Evolutionary conservation across 257 asterid genomes (phyloP).

Genomic region (Forsythia suspensa): DNA sequence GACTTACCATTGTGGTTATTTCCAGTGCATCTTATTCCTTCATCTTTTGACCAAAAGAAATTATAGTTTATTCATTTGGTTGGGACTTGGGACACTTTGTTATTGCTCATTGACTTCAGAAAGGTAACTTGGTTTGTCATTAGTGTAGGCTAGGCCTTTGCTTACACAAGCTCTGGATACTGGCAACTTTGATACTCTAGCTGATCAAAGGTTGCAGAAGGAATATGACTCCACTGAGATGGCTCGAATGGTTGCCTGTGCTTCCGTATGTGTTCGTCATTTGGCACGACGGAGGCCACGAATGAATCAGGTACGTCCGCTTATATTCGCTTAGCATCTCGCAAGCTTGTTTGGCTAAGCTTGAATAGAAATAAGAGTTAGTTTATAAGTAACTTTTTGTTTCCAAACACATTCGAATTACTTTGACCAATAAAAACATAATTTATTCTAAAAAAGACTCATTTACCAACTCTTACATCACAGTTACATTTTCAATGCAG

Average conservation of each 20-base stretch:
- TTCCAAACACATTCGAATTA: not conserved
- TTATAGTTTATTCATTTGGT: not conserved
- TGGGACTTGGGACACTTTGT: not conserved
- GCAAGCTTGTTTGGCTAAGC: not conserved
- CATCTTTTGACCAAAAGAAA: not conserved
- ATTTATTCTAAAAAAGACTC: not conserved
- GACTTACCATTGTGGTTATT: not conserved
- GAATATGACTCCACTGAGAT: constrained; percentile 60
- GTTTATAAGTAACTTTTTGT: not conserved
- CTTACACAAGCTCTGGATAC: constrained; percentile 68
- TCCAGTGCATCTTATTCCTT: not conserved
- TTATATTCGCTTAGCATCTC: not conserved
- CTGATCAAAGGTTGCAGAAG: constrained; percentile 72
- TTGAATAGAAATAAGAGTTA: not conserved
- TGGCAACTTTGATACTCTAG: constrained; percentile 52
- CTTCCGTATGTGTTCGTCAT: constrained; percentile 83
- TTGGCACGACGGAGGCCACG: constrained; percentile 84
- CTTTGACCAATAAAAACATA: not conserved
- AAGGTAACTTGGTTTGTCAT: not conserved
- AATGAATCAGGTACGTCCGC: constrained; percentile 67
- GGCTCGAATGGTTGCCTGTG: constrained; percentile 81
- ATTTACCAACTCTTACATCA: not conserved
- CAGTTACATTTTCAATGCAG: constrained; percentile 33
- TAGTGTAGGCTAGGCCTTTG: constrained; percentile 83
- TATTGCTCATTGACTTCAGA: constrained; percentile 8